A percentile compares a stretch with the other conserved stretches of the same genome.
phyloP scores from a whole-genome alignment of 805 yeast genomes.

The Candida andamanensis region DNA sequence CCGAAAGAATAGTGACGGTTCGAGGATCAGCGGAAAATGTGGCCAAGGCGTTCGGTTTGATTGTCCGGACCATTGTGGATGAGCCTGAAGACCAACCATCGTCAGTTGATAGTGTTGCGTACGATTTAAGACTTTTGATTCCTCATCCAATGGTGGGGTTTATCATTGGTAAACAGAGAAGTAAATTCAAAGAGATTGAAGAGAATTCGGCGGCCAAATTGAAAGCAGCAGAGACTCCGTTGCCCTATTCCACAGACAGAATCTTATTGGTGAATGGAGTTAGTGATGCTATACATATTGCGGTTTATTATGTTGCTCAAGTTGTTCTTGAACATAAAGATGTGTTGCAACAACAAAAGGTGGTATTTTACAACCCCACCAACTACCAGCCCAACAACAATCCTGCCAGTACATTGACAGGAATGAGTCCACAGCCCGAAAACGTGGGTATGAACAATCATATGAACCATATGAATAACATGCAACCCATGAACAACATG shows the following conservation, averaged over 20 bases:
- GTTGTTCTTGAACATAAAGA: conserved; percentile 59
- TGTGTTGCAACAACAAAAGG: conserved; percentile 46
- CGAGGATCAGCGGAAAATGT: conserved; percentile 73
- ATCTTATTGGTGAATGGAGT: conserved; percentile 68
- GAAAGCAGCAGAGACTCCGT: conserved; percentile 64
- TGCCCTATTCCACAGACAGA: conserved; percentile 77
- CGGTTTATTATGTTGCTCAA: conserved; percentile 68
- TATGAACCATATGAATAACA: conserved; percentile 7
- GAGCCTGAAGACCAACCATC: conserved; percentile 66
- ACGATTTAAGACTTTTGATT: conserved; percentile 56
- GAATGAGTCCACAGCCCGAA: conserved; percentile 5
- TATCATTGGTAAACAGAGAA: conserved; percentile 74
- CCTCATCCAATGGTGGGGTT: conserved; percentile 80
- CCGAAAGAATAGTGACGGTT: conserved; percentile 70
- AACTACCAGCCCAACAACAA: conserved; percentile 21
- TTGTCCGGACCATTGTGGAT: conserved; percentile 59
- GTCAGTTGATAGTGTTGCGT: conserved; percentile 46
- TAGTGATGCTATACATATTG: conserved; percentile 84
- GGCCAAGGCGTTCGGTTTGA: conserved; percentile 75
- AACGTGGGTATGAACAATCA: conserved; percentile 6
- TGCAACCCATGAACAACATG: conserved; percentile 17
- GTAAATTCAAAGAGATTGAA: conserved; percentile 73
- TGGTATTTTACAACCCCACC: conserved; percentile 56
- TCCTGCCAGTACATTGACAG: conserved; percentile 8
- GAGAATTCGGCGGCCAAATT: conserved; percentile 74